A percentile compares a stretch with the other conserved stretches of the same genome.
Conservation (phyloP, 2,329 filamentous ascomycete species). For the Botrytis paeoniae region DNA sequence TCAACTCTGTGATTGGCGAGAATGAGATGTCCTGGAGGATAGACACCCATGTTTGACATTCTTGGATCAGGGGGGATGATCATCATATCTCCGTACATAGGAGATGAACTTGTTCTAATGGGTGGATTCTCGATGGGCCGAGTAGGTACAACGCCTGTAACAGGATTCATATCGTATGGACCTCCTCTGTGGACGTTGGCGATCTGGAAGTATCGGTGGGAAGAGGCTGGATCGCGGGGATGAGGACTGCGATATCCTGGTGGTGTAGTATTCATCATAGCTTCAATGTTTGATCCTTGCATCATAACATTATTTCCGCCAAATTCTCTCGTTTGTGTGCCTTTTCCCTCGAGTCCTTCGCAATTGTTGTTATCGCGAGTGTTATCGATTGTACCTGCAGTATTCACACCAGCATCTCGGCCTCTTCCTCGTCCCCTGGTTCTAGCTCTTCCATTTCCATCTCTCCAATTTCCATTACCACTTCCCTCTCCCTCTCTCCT, state of each 20-base stretch:
- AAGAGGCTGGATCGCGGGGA: neutral
- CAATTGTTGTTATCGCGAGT: neutral
- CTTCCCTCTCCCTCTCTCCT: neutral
- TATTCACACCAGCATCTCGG: neutral
- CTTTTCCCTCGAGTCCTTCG: neutral
- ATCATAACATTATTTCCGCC: neutral
- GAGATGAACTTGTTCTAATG: neutral
- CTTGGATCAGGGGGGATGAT: neutral
- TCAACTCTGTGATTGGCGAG: neutral
- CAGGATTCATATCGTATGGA: neutral
- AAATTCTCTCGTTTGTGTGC: neutral
- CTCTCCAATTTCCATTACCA: neutral
- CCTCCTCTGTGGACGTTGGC: neutral
- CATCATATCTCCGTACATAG: conserved; percentile 6
- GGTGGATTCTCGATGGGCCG: neutral
- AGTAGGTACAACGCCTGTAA: neutral
- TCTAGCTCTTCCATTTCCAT: neutral
- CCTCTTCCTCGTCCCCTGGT: neutral
- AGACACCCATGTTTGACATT: neutral
- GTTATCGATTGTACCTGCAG: neutral
- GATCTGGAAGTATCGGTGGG: neutral
- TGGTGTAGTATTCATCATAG: neutral
- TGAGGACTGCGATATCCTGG: neutral
- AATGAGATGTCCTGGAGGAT: neutral
- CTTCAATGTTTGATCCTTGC: neutral